Evolutionary conservation across 2,329 filamentous ascomycete genomes (phyloP).

Genomic region (Cytospora paraplurivora): DNA sequence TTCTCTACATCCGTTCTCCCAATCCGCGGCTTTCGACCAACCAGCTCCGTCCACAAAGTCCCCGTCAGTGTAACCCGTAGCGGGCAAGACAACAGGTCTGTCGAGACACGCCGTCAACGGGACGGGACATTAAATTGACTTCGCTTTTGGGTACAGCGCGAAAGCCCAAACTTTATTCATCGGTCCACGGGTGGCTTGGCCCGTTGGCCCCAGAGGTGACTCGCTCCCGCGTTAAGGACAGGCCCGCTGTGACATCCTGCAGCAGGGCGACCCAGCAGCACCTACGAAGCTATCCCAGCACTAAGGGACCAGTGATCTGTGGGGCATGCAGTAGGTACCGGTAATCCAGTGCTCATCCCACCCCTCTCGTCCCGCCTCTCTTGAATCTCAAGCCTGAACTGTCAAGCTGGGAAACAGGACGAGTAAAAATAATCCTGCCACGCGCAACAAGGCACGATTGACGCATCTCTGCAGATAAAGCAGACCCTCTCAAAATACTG

Average conservation of each 20-base stretch:
- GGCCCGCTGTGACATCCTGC: slow-evolving; percentile 31
- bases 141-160: slow-evolving; percentile 12
- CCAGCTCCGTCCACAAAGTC: slow-evolving; percentile 15
- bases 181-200: slow-evolving; percentile 6
- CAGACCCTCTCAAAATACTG: slow-evolving; percentile 45
- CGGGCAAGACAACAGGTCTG: slow-evolving; percentile 26
- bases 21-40: slow-evolving; percentile 23
- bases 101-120: slow-evolving; percentile 22
- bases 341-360: slow-evolving; percentile 2
- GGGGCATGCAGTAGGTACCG: slow-evolving; percentile 39
- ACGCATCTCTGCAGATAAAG: slow-evolving; percentile 58
- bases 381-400: slow-evolving; percentile 34
- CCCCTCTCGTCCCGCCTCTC: slow-evolving; percentile 38
- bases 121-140: slow-evolving; percentile 25
- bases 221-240: slow-evolving; percentile 23
- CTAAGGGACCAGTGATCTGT: slow-evolving; percentile 35
- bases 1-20: slow-evolving; percentile 10
- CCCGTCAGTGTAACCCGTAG: slow-evolving; percentile 27
- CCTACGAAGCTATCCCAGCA: slow-evolving; percentile 30
- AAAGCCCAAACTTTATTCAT: slow-evolving; percentile 21
- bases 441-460: slow-evolving; percentile 45
- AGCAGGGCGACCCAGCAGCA: slow-evolving; percentile 37
- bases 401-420: slow-evolving; percentile 34
- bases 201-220: slow-evolving; percentile 21
- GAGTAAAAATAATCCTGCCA: slow-evolving; percentile 38